Evolutionary conservation across 2,329 filamentous ascomycete species (phyloP).

Genomic region (Pseudogymnoascus sp.): DNA sequence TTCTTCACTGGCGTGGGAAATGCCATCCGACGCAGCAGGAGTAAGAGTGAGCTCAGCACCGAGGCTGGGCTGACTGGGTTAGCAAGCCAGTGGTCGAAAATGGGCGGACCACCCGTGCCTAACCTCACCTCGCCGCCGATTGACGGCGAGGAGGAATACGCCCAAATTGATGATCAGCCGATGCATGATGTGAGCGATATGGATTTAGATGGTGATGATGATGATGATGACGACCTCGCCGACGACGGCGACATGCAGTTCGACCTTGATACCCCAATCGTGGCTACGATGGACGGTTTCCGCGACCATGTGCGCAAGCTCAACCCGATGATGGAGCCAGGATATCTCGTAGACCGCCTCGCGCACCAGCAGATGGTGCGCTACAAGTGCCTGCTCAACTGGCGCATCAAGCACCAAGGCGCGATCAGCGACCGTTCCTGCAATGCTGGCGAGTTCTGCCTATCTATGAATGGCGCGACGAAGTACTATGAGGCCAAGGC

Average conservation of each 20-base stretch:
- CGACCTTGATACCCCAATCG: slow-evolving; percentile 46
- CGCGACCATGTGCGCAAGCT: slow-evolving; percentile 62
- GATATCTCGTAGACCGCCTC: slow-evolving; percentile 66
- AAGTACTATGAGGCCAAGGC: slow-evolving; percentile 51
- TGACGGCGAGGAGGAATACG: slow-evolving; percentile 14
- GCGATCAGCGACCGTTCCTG: slow-evolving; percentile 51
- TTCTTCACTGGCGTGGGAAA: slow-evolving; percentile 28
- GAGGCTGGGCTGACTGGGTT: slow-evolving; percentile 33
- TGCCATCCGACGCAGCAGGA: slow-evolving; percentile 42
- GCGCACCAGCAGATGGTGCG: slow-evolving; percentile 71
- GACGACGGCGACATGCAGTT: slow-evolving; percentile 55
- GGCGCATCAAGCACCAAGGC: slow-evolving; percentile 61
- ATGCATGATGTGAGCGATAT: slow-evolving; percentile 24
- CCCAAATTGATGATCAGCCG: slow-evolving; percentile 16
- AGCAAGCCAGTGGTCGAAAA: slow-evolving; percentile 44
- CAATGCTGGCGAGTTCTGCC: slow-evolving; percentile 52
- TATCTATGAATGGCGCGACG: slow-evolving; percentile 57
- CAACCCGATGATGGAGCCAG: slow-evolving; percentile 61
- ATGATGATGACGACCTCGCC: slow-evolving; percentile 54
- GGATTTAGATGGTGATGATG: slow-evolving; percentile 40
- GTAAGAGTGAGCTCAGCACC: slow-evolving; percentile 44
- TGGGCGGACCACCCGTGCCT: slow-evolving; percentile 51
- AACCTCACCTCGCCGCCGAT: slow-evolving; percentile 41
- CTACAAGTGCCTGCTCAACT: slow-evolving; percentile 67
- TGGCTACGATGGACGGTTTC: slow-evolving; percentile 69